These are phyloP conservation scores for Trichophyton equinum DNA, from an alignment of 2,329 filamentous ascomycete genomes.

Conservation along the genomic window DNA sequence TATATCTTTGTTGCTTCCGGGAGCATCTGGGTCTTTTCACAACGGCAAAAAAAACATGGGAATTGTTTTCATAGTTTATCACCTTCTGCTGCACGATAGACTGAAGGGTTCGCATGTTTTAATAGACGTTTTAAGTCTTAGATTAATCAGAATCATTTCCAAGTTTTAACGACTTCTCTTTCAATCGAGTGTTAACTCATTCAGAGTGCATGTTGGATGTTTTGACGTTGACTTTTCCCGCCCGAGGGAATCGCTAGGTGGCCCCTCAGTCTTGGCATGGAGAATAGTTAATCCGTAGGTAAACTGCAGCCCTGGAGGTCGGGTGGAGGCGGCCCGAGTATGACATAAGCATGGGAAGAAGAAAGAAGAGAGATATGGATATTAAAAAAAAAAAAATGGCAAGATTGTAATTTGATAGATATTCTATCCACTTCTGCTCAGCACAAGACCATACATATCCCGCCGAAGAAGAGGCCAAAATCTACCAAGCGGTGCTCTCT, in stretches of 20 bases:
- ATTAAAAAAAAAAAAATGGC: neutral
- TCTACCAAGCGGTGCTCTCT: neutral
- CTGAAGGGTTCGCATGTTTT: conserved; percentile 1
- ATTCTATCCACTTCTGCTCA: too few species aligned
- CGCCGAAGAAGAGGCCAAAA: too few species aligned
- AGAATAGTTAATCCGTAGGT: neutral
- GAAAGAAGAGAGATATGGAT: neutral
- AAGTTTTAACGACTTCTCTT: neutral
- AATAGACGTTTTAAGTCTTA: neutral
- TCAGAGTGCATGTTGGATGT: neutral
- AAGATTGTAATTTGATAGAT: too few species aligned
- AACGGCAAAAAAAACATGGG: neutral
- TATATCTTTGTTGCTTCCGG: neutral
- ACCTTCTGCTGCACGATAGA: neutral
- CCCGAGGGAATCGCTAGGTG: neutral
- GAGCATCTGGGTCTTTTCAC: neutral
- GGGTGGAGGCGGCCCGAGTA: too few species aligned
- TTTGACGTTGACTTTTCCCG: neutral
- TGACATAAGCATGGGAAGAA: neutral
- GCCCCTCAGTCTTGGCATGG: neutral
- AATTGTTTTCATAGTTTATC: conserved; percentile 1
- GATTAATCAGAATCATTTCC: neutral
- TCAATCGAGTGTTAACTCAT: neutral
- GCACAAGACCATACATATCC: too few species aligned
- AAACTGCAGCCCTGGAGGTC: too few species aligned